Evolutionary conservation across 2,329 filamentous ascomycete species (phyloP).

Genomic region (Xylaria sp.): DNA sequence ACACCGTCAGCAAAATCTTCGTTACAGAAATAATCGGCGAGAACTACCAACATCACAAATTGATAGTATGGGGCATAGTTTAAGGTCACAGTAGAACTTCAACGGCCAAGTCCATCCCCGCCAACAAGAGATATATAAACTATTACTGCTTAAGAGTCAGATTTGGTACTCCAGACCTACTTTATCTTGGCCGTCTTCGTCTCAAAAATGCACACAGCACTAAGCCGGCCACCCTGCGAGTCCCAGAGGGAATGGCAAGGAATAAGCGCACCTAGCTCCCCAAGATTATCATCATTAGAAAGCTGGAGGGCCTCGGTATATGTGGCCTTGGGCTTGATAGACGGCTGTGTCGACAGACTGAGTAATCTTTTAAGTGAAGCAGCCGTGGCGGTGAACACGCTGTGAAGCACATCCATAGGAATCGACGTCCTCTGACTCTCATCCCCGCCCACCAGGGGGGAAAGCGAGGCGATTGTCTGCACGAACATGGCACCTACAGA

Average conservation of each 20-base stretch:
- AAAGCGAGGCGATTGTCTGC: constrained; percentile 40
- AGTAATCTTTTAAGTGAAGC: constrained; percentile 29
- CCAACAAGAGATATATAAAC: background rate
- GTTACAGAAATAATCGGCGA: background rate
- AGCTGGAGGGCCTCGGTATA: constrained; percentile 39
- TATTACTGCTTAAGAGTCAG: background rate
- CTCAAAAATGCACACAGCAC: constrained; percentile 50
- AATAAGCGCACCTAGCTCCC: constrained; percentile 48
- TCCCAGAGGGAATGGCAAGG: constrained; percentile 58
- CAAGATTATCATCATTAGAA: constrained; percentile 33
- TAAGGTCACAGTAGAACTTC: background rate
- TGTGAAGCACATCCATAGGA: constrained; percentile 18
- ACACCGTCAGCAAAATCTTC: background rate
- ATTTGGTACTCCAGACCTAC: constrained; percentile 4
- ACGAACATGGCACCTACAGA: constrained; percentile 40
- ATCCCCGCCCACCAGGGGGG: background rate
- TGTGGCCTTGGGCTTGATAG: constrained; percentile 43
- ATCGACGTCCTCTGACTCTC: constrained; percentile 6
- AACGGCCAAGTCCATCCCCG: background rate
- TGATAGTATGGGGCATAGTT: background rate
- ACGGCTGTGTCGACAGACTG: background rate
- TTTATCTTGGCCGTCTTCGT: constrained; percentile 27
- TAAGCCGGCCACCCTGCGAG: constrained; percentile 49
- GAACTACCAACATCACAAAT: background rate
- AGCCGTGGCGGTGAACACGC: constrained; percentile 23